Evolutionary conservation across 2,329 filamentous ascomycete genomes (phyloP).

Genomic region (Septoria petroselini): DNA sequence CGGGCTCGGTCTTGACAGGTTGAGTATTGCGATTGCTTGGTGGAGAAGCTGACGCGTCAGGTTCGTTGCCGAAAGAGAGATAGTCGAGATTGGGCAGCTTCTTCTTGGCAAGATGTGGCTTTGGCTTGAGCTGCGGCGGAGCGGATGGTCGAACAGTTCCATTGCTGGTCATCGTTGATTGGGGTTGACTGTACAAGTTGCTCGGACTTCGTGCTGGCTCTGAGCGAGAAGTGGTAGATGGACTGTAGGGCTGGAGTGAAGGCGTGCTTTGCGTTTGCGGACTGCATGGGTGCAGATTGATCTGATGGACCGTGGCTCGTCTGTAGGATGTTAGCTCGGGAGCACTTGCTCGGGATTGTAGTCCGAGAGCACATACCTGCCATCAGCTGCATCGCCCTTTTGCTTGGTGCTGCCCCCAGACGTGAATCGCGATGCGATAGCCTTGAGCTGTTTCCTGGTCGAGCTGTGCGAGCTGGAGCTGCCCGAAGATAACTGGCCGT

Average conservation of each 20-base stretch:
- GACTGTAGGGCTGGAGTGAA: conserved; percentile 46
- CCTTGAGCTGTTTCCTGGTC: conserved; percentile 49
- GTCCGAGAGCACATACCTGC: conserved; percentile 12
- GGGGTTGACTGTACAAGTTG: conserved; percentile 34
- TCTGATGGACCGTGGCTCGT: conserved; percentile 44
- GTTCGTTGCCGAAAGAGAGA: conserved; percentile 46
- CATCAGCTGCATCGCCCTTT: conserved; percentile 33
- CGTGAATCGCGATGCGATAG: conserved; percentile 48
- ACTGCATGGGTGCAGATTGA: conserved; percentile 49
- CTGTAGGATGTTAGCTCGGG: conserved; percentile 25
- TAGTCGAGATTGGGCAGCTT: conserved; percentile 47
- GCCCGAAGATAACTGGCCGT: conserved; percentile 39
- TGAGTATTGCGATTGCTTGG: conserved; percentile 22
- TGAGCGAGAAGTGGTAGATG: conserved; percentile 45
- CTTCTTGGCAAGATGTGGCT: conserved; percentile 16
- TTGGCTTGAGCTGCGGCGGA: conserved; percentile 22
- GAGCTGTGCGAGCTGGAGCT: conserved; percentile 39
- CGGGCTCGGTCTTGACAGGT: conserved; percentile 40
- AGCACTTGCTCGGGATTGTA: not conserved
- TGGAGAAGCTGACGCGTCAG: conserved; percentile 20
- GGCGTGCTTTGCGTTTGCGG: conserved; percentile 49
- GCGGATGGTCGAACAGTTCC: conserved; percentile 29
- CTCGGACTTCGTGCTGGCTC: conserved; percentile 49
- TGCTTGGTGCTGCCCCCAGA: conserved; percentile 27
- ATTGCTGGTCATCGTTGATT: conserved; percentile 18